Base-by-base conservation (phyloP, 2,329 filamentous ascomycete genomes). In the Trichoderma pleuroti region DNA sequence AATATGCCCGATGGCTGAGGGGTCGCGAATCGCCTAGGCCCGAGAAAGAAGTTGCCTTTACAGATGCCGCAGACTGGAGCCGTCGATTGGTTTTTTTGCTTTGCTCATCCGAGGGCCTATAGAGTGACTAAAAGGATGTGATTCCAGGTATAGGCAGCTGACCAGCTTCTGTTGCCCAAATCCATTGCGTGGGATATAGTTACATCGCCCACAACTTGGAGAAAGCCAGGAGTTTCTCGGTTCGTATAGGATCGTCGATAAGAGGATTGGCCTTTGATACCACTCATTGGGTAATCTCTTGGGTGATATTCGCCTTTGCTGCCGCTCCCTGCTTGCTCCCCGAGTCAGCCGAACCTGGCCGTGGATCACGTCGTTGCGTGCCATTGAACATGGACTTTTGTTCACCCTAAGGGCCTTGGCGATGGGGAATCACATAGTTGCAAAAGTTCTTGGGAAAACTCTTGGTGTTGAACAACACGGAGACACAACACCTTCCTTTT, bases 401-500 rank as follows among this genome's bases (percentile, higher is more conserved):
- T 56, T 34, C 21, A 32, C 26, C 21, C 28, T 30, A 67, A 36
- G 21, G 18, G 60, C 28, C 54, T 71, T 71, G 63, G 69, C 69
- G 30, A 28, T 36, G 30, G 4, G 32, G 56, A 34, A 24, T 36
- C 46, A 16, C 9, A 54, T 39, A 57, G 12, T 59, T 34, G 52
- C 68, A 70, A 66, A 65, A 59, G 68, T 63, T 64, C 60, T 56
- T 36, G n/a, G 14, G 1, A 46, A 6, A 57, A 30, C 5, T 46
- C 60, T 36, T 30, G 26, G 26, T 16, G 14, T 63, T 56, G 42
- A 56, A 12, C 36, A 39, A 21, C n/a, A 18, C 42, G n/a, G 42
- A 30, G 16, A 11, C 6, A 56, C 52, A 18, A 60, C 69, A 71
- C 69, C 69, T 71, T 68, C 69, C 69, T 62, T 30, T 71, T 70